A percentile compares a stretch with the other conserved stretches of the same genome.
Evolutionary conservation across 1,284 basidiomycete species (phyloP).

Genomic region (Blastosporella zonata): DNA sequence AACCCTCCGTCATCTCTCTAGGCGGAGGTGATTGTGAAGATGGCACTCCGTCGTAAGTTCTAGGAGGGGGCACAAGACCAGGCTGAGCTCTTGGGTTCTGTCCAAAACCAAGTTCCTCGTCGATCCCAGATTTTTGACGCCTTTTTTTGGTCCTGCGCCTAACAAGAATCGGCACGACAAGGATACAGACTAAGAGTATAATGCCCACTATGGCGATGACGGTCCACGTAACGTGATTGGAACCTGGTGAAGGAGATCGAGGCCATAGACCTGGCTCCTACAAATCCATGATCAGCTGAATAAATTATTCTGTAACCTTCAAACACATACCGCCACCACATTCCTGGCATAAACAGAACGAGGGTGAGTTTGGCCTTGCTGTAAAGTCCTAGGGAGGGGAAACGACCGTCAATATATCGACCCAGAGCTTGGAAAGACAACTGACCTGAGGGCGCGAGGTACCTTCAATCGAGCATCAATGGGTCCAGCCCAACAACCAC

Average conservation of each 20-base stretch:
- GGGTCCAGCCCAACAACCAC: conserved; percentile 13
- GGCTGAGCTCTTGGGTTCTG: conserved; percentile 9
- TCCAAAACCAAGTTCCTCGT: conserved; percentile 17
- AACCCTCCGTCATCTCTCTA: neutral
- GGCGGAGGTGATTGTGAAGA: conserved; percentile 8
- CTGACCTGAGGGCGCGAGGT: conserved; percentile 7
- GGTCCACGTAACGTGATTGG: conserved; percentile 6
- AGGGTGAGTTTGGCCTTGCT: neutral
- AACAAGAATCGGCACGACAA: conserved; percentile 1
- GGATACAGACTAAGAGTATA: conserved; percentile 10
- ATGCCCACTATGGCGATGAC: conserved; percentile 9
- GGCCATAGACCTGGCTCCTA: conserved; percentile 6
- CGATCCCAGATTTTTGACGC: conserved; percentile 1
- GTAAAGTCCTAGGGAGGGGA: neutral
- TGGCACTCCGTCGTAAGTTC: conserved; percentile 8
- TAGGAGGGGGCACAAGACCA: conserved; percentile 6
- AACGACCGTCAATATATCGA: neutral
- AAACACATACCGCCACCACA: neutral
- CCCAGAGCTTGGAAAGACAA: neutral
- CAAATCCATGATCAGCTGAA: neutral
- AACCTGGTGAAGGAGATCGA: conserved; percentile 4
- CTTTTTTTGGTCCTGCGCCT: conserved; percentile 4
- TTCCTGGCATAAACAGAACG: neutral
- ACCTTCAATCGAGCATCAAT: neutral
- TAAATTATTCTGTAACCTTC: neutral